Conservation (phyloP, 192 early-diverging fungal species). For the Gaertneriomyces semiglobifer region DNA sequence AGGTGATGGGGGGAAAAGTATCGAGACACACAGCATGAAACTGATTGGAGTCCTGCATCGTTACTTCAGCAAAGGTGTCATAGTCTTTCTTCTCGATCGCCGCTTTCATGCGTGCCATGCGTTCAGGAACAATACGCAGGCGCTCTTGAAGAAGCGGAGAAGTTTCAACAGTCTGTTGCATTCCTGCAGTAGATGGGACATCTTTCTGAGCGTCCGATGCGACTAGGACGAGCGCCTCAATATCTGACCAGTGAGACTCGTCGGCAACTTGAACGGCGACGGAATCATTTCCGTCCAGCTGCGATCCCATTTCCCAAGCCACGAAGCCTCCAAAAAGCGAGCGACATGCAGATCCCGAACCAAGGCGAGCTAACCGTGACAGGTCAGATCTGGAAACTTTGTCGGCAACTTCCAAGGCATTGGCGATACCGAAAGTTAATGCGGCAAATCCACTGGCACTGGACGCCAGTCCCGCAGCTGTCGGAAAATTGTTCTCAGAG, state of each 20-base stretch:
- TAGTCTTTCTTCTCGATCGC: slow-evolving; percentile 85
- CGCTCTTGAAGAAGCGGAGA: slow-evolving; percentile 82
- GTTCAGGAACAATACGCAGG: slow-evolving; percentile 74
- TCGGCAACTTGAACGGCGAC: slow-evolving; percentile 88
- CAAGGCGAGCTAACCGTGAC: slow-evolving; percentile 87
- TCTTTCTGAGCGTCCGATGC: slow-evolving; percentile 91
- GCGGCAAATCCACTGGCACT: slow-evolving; percentile 95
- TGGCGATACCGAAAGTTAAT: slow-evolving; percentile 77
- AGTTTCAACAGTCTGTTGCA: slow-evolving; percentile 95
- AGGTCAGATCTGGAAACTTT: slow-evolving; percentile 58
- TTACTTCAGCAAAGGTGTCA: slow-evolving; percentile 85
- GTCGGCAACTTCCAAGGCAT: slow-evolving; percentile 61
- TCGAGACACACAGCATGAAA: slow-evolving; percentile 99
- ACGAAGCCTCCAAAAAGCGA: slow-evolving; percentile 98
- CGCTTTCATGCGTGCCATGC: slow-evolving; percentile 85
- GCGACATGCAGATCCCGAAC: slow-evolving; percentile 96
- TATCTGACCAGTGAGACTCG: slow-evolving; percentile 91
- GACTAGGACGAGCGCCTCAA: slow-evolving; percentile 92
- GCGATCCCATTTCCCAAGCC: slow-evolving; percentile 89
- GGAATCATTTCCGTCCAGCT: slow-evolving; percentile 69
- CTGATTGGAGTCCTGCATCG: slow-evolving; percentile 98
- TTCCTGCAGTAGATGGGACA: slow-evolving; percentile 86
- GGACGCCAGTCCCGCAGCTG: slow-evolving; percentile 96
- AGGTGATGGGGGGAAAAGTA: slow-evolving; percentile 97
- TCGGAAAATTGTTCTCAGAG: slow-evolving; percentile 99